Conservation (phyloP, 192 early-diverging fungal species). For the Coemansia sp. region DNA sequence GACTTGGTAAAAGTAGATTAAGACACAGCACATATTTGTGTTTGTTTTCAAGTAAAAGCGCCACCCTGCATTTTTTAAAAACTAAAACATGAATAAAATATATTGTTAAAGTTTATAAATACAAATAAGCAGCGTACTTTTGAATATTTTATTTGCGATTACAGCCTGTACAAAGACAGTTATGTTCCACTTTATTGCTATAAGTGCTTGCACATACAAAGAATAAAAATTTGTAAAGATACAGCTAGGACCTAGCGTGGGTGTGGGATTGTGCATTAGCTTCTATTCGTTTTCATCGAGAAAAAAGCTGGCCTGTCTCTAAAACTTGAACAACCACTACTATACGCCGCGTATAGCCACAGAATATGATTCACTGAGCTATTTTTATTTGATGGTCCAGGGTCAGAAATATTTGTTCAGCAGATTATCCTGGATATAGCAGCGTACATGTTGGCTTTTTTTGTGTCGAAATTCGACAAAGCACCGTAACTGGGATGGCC, state of each 20-base stretch:
- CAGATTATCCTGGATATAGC: background rate
- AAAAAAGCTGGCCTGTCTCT: background rate
- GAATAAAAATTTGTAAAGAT: background rate
- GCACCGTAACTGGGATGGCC: background rate
- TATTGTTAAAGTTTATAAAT: background rate
- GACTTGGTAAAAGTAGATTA: background rate
- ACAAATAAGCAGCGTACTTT: background rate
- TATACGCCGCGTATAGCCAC: background rate
- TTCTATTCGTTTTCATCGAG: background rate
- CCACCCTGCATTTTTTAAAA: background rate
- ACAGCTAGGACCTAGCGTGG: background rate
- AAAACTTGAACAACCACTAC: background rate
- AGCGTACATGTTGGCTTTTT: background rate
- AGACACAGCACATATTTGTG: background rate
- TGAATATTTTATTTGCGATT: background rate
- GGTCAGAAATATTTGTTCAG: background rate
- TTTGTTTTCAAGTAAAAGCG: background rate
- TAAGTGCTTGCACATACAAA: background rate
- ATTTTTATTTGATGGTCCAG: background rate
- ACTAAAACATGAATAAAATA: background rate
- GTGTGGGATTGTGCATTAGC: background rate
- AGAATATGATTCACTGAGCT: background rate
- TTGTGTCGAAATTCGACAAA: background rate
- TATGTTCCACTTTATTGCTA: too few species aligned
- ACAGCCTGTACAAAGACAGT: too few species aligned